Conservation (phyloP, 192 early-diverging fungal species). For the Kickxella alabastrina region DNA sequence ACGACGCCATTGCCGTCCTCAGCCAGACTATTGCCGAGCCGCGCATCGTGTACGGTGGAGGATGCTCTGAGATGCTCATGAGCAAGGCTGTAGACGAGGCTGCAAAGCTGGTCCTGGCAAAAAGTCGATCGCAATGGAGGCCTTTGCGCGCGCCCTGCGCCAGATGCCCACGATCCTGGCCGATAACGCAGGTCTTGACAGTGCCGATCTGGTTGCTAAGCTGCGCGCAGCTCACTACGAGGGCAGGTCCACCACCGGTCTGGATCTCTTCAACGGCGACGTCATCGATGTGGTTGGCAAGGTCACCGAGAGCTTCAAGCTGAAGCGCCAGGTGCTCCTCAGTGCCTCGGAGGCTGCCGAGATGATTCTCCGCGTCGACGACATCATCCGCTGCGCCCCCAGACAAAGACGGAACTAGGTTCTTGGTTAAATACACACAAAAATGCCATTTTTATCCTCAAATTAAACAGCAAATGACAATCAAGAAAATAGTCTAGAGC, state of each 20-base stretch:
- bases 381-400: constrained; percentile 93
- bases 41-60: constrained; percentile 90
- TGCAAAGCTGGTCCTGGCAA: constrained; percentile 89
- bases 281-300: constrained; percentile 77
- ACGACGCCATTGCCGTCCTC: constrained; percentile 94
- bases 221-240: constrained; percentile 93
- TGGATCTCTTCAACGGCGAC: constrained; percentile 83
- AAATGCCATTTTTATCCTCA: too few relatives aligned
- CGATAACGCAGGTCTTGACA: constrained; percentile 96
- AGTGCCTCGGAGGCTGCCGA: constrained; percentile 94
- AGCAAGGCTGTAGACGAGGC: constrained; percentile 93
- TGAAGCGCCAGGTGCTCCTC: constrained; percentile 90
- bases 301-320: constrained; percentile 95
- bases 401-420: constrained; percentile 46
- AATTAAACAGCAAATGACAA: too few relatives aligned
- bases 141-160: constrained; percentile 90
- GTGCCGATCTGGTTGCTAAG: constrained; percentile 85
- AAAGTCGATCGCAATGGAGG: constrained; percentile 90
- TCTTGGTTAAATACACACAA: too few relatives aligned
- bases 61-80: constrained; percentile 98
- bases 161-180: constrained; percentile 97
- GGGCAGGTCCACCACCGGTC: constrained; percentile 67
- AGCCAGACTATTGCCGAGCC: constrained; percentile 94
- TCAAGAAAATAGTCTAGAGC: too few relatives aligned
- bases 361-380: constrained; percentile 96